Evolutionary conservation across 2,329 filamentous ascomycete species (phyloP), one percentile per base, ranked within the genome.

Genomic region (Boeremia lycopersici): DNA sequence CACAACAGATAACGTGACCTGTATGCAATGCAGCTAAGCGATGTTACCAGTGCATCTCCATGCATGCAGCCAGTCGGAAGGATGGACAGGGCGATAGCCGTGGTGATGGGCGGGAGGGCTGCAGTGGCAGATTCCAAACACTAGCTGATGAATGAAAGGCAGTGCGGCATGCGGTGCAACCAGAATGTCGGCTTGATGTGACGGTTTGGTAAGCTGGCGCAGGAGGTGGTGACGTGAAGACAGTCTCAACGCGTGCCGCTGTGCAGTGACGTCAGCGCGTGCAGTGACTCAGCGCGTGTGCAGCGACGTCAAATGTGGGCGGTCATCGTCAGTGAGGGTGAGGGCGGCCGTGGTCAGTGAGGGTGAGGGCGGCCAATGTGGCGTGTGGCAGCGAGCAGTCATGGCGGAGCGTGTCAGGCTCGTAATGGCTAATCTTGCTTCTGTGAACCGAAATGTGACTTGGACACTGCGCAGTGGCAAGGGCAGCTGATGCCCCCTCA

Each of bases 31-130:
- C 70, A 62, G 48, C 65, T 55, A 60, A 71, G 67, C 63, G 63
- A 69, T 67, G 61, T 59, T 63, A 56, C 45, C 58, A 61, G 53
- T 60, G 60, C 48, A 55, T 60, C 28, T 45, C 40, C 41, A 49
- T 45, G 41, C 46, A 55, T 50, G 35, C 63, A 59, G 62, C 69
- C 71, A 70, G 65, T 72, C 68, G 67, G 69, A 69, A 61, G 60
- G 52, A 46, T 39, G 41, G 57, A 52, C 55, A 62, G 59, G 53
- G 62, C 60, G 63, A 57, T 57, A 59, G 60, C 58, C 48, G 60
- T 56, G 41, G 62, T 57, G 62, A 65, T 61, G 48, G 62, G 61
- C 49, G 56, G 58, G 46, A 51, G 52, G 60, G 56, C 57, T 58
- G 56, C 48, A 35, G 55, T 48, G 48, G 47, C 49, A 63, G 49